phyloP scores from a whole-genome alignment of 495 filamentous ascomycete genomes.

The Neurospora sp. region DNA sequence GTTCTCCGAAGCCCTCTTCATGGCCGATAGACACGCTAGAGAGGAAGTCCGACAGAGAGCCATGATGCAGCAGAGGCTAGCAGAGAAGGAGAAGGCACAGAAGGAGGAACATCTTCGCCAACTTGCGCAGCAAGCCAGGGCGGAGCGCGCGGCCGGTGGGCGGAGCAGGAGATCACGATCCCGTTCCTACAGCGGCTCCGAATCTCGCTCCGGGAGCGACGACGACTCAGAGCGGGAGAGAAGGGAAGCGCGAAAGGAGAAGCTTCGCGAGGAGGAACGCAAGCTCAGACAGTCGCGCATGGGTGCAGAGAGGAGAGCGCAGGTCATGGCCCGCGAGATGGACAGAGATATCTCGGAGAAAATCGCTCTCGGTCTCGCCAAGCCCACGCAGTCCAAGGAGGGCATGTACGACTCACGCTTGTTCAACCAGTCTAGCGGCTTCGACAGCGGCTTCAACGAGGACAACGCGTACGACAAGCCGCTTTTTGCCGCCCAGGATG shows the following conservation, averaged over 20 bases:
- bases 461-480: constrained; percentile 97
- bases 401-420: constrained; percentile 94
- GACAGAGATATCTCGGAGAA: constrained; percentile 97
- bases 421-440: constrained; percentile 89
- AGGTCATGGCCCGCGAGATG: constrained; percentile 89
- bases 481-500: constrained; percentile 92
- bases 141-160: constrained; percentile 54
- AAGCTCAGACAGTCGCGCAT: constrained; percentile 90
- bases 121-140: constrained; percentile 84
- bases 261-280: constrained; percentile 70
- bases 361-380: constrained; percentile 88
- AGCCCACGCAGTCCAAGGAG: constrained; percentile 81
- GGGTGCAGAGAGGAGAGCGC: constrained; percentile 82
- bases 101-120: constrained; percentile 89
- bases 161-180: constrained; percentile 38
- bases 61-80: constrained; percentile 90
- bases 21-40: constrained; percentile 86
- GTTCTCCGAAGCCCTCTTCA: constrained; percentile 88
- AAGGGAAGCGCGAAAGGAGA: constrained; percentile 66
- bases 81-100: constrained; percentile 88
- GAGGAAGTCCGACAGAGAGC: constrained; percentile 91
- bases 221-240: constrained; percentile 67
- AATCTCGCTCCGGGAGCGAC: constrained; percentile 48
- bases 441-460: constrained; percentile 88
- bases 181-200: constrained; percentile 42